Base-by-base conservation (phyloP, 75 land plant genomes). In the Cupressus sempervirens region DNA sequence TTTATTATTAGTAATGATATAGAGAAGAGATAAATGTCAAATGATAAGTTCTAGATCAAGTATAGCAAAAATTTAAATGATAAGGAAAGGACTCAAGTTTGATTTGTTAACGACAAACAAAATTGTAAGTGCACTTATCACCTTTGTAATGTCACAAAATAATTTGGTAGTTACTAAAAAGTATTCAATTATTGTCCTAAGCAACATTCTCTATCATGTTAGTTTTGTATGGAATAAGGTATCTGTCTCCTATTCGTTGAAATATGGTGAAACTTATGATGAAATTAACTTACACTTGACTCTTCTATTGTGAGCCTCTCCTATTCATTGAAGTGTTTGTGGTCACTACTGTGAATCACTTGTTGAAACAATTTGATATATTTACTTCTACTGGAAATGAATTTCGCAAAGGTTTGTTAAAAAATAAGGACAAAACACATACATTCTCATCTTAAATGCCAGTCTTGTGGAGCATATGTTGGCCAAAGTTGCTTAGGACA, bases 41-140 rank as follows among this genome's bases (percentile, higher is more conserved):
- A n/a, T n/a, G n/a, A n/a, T n/a, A n/a, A n/a, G n/a, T n/a, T n/a
- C n/a, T n/a, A n/a, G n/a, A n/a, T n/a, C n/a, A n/a, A n/a, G n/a
- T n/a, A n/a, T n/a, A n/a, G n/a, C n/a, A n/a, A n/a, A n/a, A n/a
- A n/a, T n/a, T n/a, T n/a, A n/a, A n/a, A n/a, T n/a, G n/a, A n/a
- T n/a, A n/a, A n/a, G n/a, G n/a, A n/a, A n/a, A n/a, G n/a, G n/a
- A n/a, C n/a, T 84, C 76, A 82, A 84, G 41, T 87, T 87, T 79
- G 86, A 79, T 54, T 26, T 87, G 30, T 43, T 87, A 45, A 86
- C 82, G 10, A 76, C 36, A 48, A 81, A 85, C 58, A 82, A 87
- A 4, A 87, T 86, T 79, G 88, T 87, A 40, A 87, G 88, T 86
- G 48, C 80, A 6, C 3, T 35, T 41, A 41, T 41, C n/a, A 38